Evolutionary conservation across 139 green algal species (phyloP).

Genomic region (Closterium sp.): DNA sequence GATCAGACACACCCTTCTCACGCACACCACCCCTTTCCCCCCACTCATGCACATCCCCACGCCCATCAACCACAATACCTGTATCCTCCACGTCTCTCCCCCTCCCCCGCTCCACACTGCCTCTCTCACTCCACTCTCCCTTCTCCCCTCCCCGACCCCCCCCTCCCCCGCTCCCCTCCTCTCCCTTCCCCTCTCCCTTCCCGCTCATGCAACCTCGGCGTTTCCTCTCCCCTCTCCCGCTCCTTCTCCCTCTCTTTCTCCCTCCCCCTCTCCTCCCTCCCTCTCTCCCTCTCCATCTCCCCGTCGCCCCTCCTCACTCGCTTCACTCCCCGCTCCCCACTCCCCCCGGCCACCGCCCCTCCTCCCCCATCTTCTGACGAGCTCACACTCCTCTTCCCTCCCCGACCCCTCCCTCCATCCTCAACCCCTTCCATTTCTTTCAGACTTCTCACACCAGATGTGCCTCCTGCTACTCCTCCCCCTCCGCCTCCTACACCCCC

Average conservation of each 20-base stretch:
- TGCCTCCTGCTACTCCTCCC: too few relatives aligned
- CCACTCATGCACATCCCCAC: not conserved
- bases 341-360: not conserved
- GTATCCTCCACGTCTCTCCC: not conserved
- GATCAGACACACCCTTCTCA: not conserved
- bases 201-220: not conserved
- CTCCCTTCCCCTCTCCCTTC: not conserved
- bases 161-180: not conserved
- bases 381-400: not conserved
- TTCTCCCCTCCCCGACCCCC: not conserved
- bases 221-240: not conserved
- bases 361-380: not conserved
- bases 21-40: slow-evolving; percentile 1
- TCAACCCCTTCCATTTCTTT: not conserved
- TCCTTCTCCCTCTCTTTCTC: not conserved
- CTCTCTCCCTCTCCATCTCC: not conserved
- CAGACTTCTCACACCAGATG: not conserved
- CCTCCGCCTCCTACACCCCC: not conserved
- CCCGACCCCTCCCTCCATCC: not conserved
- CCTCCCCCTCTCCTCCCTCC: not conserved
- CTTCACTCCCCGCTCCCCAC: not conserved
- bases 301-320: not conserved
- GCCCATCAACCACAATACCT: not conserved
- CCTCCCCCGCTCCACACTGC: not conserved
- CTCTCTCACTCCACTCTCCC: not conserved